phyloP scores from a whole-genome alignment of 768 basidiomycete species.

The Pleurotus cornucopiae region DNA sequence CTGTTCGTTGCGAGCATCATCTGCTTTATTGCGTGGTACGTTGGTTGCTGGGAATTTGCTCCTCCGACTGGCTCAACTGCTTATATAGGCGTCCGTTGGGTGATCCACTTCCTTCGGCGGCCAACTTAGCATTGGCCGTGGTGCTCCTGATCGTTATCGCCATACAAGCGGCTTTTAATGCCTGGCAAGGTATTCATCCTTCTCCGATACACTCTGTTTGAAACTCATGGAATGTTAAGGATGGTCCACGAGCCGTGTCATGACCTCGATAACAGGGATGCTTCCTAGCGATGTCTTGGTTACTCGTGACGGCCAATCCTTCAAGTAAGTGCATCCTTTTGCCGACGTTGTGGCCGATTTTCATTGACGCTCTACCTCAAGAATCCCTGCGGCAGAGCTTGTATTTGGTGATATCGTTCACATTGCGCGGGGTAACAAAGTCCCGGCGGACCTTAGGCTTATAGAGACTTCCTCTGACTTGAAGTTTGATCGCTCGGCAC shows the following conservation, averaged over 20 bases:
- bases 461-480: slow-evolving; percentile 54
- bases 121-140: slow-evolving; percentile 59
- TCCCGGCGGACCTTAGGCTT: slow-evolving; percentile 70
- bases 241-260: slow-evolving; percentile 52
- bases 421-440: slow-evolving; percentile 60
- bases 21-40: slow-evolving; percentile 49
- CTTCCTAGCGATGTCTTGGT: slow-evolving; percentile 63
- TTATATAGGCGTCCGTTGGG: slow-evolving; percentile 53
- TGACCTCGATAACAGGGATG: slow-evolving; percentile 63
- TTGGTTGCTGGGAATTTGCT: not conserved
- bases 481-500: slow-evolving; percentile 56
- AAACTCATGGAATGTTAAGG: slow-evolving; percentile 21
- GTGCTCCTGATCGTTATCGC: slow-evolving; percentile 42
- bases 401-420: slow-evolving; percentile 66
- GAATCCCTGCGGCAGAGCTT: slow-evolving; percentile 54
- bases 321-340: slow-evolving; percentile 17
- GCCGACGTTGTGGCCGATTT: slow-evolving; percentile 16
- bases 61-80: slow-evolving; percentile 6
- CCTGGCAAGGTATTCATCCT: slow-evolving; percentile 30
- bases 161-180: slow-evolving; percentile 39
- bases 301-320: slow-evolving; percentile 41
- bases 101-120: slow-evolving; percentile 42
- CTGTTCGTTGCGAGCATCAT: slow-evolving; percentile 43
- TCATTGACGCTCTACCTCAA: slow-evolving; percentile 12
- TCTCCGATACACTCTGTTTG: too few species aligned